Percentiles rank a stretch among this genome's conserved stretches.
These are phyloP conservation scores for Hymenoscyphus albidus DNA, from an alignment of 2,329 filamentous ascomycete species.

Conservation along the genomic window DNA sequence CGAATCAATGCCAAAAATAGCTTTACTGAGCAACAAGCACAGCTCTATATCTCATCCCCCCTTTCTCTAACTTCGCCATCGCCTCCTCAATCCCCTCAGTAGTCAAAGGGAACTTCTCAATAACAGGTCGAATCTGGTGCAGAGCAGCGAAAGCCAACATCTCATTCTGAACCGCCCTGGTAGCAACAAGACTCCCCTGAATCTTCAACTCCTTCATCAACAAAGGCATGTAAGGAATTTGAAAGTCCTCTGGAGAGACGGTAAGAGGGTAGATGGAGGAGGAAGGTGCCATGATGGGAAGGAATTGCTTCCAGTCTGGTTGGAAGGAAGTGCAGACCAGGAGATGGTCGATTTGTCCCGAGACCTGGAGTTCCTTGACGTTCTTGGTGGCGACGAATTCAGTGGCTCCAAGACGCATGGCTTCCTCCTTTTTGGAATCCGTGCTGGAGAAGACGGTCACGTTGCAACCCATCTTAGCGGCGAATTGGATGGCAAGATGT, in stretches of 20 bases:
- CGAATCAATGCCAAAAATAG: slow-evolving; percentile 1
- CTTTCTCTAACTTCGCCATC: slow-evolving; percentile 53
- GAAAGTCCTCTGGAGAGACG: slow-evolving; percentile 47
- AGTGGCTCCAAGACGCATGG: slow-evolving; percentile 53
- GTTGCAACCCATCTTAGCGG: slow-evolving; percentile 57
- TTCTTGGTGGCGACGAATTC: slow-evolving; percentile 56
- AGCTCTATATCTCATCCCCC: slow-evolving; percentile 51
- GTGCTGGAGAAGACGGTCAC: slow-evolving; percentile 56
- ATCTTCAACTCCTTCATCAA: slow-evolving; percentile 28
- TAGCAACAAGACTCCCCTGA: slow-evolving; percentile 31
- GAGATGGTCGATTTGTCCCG: slow-evolving; percentile 30
- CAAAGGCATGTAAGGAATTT: slow-evolving; percentile 32
- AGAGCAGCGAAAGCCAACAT: slow-evolving; percentile 59
- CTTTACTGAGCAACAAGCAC: slow-evolving; percentile 34
- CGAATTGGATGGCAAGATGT: slow-evolving; percentile 61
- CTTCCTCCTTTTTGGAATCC: slow-evolving; percentile 61
- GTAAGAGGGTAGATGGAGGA: slow-evolving; percentile 64
- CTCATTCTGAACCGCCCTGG: slow-evolving; percentile 47
- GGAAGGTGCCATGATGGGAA: slow-evolving; percentile 55
- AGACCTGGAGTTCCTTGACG: slow-evolving; percentile 18
- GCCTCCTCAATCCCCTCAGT: slow-evolving; percentile 48
- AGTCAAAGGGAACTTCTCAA: slow-evolving; percentile 53
- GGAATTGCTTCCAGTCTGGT: slow-evolving; percentile 61
- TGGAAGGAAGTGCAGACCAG: slow-evolving; percentile 32
- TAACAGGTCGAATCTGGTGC: slow-evolving; percentile 57